Evolutionary conservation across 2,329 filamentous ascomycete species (phyloP).

Genomic region (Neoarthrinium moseri): DNA sequence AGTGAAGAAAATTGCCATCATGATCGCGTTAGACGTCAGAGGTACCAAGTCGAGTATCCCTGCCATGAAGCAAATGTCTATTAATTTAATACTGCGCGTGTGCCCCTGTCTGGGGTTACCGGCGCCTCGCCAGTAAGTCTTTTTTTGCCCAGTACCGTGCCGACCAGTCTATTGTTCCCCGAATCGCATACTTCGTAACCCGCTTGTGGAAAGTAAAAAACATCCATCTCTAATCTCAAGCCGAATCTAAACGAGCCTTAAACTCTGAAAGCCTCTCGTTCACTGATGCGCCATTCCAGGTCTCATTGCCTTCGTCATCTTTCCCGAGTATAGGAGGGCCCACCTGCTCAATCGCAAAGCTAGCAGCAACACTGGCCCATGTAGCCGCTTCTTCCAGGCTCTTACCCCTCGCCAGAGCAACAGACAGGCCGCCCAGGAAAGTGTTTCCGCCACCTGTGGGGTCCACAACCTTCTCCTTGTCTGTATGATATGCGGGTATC

Average conservation of each 20-base stretch:
- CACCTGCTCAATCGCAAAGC: conserved; percentile 92
- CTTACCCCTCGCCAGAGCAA: conserved; percentile 59
- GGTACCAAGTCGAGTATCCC: too few species aligned
- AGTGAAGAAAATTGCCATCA: too few species aligned
- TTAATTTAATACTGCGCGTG: too few species aligned
- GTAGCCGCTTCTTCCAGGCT: conserved; percentile 67
- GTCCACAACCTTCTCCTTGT: conserved; percentile 66
- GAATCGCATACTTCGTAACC: background rate
- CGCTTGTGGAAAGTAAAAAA: background rate
- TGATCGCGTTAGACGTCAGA: too few species aligned
- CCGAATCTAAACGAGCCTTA: conserved; percentile 32
- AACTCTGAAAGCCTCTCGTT: conserved; percentile 53
- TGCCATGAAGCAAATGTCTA: too few species aligned
- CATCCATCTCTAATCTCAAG: background rate
- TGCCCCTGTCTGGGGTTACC: too few species aligned
- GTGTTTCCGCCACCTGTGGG: conserved; percentile 93
- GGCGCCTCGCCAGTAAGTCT: too few species aligned
- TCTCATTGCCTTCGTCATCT: conserved; percentile 46
- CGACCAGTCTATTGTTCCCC: background rate
- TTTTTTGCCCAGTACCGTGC: background rate
- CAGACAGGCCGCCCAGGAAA: conserved; percentile 66
- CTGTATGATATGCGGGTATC: conserved; percentile 73
- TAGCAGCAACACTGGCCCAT: conserved; percentile 81
- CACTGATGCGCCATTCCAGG: conserved; percentile 60
- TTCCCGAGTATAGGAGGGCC: conserved; percentile 66